A percentile compares a stretch with the other conserved stretches of the same genome.
phyloP scores from a whole-genome alignment of 331 rosid genomes.

The Malus hybrid region DNA sequence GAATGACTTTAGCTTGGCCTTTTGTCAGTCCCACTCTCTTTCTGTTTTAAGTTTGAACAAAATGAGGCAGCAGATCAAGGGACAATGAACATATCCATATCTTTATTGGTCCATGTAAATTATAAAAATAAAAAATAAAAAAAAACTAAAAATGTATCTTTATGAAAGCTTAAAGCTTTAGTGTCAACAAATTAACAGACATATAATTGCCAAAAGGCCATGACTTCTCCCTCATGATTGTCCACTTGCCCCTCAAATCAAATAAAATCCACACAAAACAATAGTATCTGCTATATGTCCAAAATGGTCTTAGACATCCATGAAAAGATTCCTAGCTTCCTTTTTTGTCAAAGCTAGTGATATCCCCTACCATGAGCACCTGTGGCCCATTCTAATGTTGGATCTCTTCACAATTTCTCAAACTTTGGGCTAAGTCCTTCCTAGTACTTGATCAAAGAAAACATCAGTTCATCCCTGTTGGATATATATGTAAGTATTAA shows the following conservation, averaged over 20 bases:
- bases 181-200: neutral
- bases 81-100: slow-evolving; percentile 1
- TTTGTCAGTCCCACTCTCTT: neutral
- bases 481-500: too few relatives aligned
- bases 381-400: neutral
- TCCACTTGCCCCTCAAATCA: neutral
- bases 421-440: neutral
- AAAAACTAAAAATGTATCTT: neutral
- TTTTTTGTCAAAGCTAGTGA: neutral
- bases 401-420: neutral
- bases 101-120: neutral
- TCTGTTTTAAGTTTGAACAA: neutral
- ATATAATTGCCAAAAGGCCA: neutral
- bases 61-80: neutral
- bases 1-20: neutral
- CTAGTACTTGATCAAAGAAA: neutral
- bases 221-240: neutral
- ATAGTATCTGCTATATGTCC: neutral
- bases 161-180: neutral
- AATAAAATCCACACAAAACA: neutral
- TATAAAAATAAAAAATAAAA: too few relatives aligned
- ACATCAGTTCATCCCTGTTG: neutral
- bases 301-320: neutral
- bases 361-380: neutral
- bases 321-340: neutral